Evolutionary conservation across 345 rosid species (phyloP).

Genomic region (Limnanthes douglasii): DNA sequence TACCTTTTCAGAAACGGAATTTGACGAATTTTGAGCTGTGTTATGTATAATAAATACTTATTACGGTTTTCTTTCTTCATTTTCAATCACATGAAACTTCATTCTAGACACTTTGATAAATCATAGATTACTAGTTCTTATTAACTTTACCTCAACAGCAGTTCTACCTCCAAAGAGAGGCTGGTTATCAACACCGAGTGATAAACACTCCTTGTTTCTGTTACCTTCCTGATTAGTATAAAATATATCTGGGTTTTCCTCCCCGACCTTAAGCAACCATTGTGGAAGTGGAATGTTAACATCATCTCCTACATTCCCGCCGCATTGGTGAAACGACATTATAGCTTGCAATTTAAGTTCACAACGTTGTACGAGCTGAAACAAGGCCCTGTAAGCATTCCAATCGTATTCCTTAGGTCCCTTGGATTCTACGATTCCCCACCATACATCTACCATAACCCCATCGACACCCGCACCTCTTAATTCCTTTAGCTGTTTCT

Average conservation of each 20-base stretch:
- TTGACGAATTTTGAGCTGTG: too few relatives aligned
- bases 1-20: too few relatives aligned
- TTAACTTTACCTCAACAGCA: constrained; percentile 37
- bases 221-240: constrained; percentile 44
- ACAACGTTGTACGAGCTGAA: constrained; percentile 28
- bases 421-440: constrained; percentile 59
- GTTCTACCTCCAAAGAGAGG: constrained; percentile 54
- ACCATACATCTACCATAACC: constrained; percentile 74
- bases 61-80: too few relatives aligned
- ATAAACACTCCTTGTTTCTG: constrained; percentile 52
- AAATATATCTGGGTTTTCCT: constrained; percentile 57
- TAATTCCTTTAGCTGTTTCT: constrained; percentile 44
- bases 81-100: background rate
- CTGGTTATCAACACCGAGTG: constrained; percentile 55
- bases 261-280: constrained; percentile 61
- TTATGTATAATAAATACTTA: too few relatives aligned
- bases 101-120: background rate
- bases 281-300: constrained; percentile 61
- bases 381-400: constrained; percentile 66
- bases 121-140: background rate
- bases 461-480: constrained; percentile 51
- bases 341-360: constrained; percentile 53
- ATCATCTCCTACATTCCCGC: constrained; percentile 74
- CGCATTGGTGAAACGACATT: constrained; percentile 86
- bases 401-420: constrained; percentile 56